Percentiles rank a stretch among this genome's conserved stretches.
phyloP scores from a whole-genome alignment of 2,329 filamentous ascomycete species.

The Penicillium expansum region DNA sequence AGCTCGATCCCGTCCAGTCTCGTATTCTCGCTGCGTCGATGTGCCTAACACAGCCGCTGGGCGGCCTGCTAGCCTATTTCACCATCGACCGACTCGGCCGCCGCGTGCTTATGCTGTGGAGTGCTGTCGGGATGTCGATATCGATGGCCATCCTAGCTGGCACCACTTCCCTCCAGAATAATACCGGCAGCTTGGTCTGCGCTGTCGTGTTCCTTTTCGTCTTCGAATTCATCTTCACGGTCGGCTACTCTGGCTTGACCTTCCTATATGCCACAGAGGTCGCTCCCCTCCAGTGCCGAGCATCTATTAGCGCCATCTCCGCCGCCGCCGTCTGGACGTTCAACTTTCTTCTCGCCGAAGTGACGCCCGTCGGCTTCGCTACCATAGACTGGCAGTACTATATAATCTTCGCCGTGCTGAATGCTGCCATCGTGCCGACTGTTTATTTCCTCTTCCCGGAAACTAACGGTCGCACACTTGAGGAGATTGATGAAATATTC shows the following conservation, averaged over 20 bases:
- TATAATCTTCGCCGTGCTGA: slow-evolving; percentile 39
- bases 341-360: slow-evolving; percentile 20
- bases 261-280: slow-evolving; percentile 17
- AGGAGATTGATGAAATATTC: slow-evolving; percentile 44
- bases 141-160: too few species aligned
- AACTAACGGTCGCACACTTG: slow-evolving; percentile 39
- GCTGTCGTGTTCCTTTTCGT: slow-evolving; percentile 16
- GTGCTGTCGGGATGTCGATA: too few species aligned
- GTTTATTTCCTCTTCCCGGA: slow-evolving; percentile 44
- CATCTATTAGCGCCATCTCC: slow-evolving; percentile 13
- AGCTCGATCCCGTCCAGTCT: too few species aligned
- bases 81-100: too few species aligned
- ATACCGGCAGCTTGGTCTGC: slow-evolving; percentile 7
- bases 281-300: slow-evolving; percentile 14
- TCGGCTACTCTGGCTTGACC: slow-evolving; percentile 15
- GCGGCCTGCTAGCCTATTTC: too few species aligned
- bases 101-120: too few species aligned
- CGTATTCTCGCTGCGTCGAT: too few species aligned
- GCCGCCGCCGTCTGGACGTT: slow-evolving; percentile 15
- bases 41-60: too few species aligned
- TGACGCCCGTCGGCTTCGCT: slow-evolving; percentile 14
- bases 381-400: slow-evolving; percentile 18
- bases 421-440: slow-evolving; percentile 32
- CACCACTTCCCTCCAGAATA: too few species aligned
- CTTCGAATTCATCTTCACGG: slow-evolving; percentile 14